Conservation (phyloP, 805 yeast genomes). For the Teunomyces aglyptinius region DNA sequence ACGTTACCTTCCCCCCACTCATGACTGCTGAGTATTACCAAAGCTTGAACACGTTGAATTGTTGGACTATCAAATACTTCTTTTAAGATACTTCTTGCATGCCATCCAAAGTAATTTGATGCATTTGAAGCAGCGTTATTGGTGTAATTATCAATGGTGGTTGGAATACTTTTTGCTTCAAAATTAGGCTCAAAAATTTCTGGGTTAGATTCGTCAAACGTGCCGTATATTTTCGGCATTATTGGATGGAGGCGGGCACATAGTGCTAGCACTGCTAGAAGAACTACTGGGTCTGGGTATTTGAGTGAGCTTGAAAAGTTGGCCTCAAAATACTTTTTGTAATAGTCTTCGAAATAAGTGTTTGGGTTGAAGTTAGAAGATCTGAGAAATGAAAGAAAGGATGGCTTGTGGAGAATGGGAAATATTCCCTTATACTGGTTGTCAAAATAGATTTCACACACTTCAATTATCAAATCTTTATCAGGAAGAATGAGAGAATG, state of each 20-base stretch:
- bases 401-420: constrained; percentile 23
- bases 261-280: constrained; percentile 35
- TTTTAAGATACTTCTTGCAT: constrained; percentile 29
- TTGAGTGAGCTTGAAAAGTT: constrained; percentile 11
- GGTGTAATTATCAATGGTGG: background rate
- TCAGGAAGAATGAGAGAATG: constrained; percentile 11
- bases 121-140: constrained; percentile 25
- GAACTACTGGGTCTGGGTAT: constrained; percentile 28
- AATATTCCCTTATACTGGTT: constrained; percentile 27
- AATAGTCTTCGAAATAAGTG: constrained; percentile 16
- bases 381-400: constrained; percentile 17
- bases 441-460: constrained; percentile 21
- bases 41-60: constrained; percentile 36
- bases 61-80: constrained; percentile 39
- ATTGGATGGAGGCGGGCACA: constrained; percentile 34
- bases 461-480: constrained; percentile 16
- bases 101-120: constrained; percentile 39
- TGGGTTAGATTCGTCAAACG: constrained; percentile 27
- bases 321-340: constrained; percentile 12
- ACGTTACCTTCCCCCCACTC: constrained; percentile 42
- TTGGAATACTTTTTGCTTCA: background rate
- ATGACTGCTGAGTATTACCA: constrained; percentile 35
- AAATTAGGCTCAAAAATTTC: constrained; percentile 23
- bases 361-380: constrained; percentile 18
- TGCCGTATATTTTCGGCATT: constrained; percentile 29